phyloP scores from a whole-genome alignment of 2,329 filamentous ascomycete species.

The Achaetomium macrosporum region DNA sequence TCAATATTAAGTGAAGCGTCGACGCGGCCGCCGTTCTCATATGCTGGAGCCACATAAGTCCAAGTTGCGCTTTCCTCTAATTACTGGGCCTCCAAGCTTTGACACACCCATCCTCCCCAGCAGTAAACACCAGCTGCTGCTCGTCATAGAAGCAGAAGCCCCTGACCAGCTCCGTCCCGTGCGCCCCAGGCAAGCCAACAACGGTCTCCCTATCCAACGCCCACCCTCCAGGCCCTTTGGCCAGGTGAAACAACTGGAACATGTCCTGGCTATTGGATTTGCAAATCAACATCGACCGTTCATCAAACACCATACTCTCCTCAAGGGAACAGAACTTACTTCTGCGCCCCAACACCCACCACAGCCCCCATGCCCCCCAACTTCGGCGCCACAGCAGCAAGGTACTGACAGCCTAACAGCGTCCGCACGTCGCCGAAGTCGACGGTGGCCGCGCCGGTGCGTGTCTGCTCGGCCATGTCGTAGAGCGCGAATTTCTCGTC shows the following conservation, averaged over 20 bases:
- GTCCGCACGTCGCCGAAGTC: slow-evolving; percentile 65
- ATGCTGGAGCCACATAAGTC: no score
- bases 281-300: background rate
- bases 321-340: slow-evolving; percentile 43
- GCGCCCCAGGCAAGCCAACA: slow-evolving; percentile 56
- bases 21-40: no score
- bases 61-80: background rate
- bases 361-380: slow-evolving; percentile 52
- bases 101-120: slow-evolving; percentile 52
- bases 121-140: slow-evolving; percentile 52
- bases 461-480: slow-evolving; percentile 57
- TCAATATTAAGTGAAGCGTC: background rate
- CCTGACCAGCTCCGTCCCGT: slow-evolving; percentile 58
- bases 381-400: slow-evolving; percentile 60
- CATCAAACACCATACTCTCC: background rate
- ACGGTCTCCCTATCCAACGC: slow-evolving; percentile 47
- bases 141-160: slow-evolving; percentile 60
- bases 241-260: slow-evolving; percentile 57
- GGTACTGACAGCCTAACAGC: slow-evolving; percentile 65
- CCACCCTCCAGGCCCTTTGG: slow-evolving; percentile 47
- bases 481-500: slow-evolving; percentile 75
- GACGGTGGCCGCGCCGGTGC: slow-evolving; percentile 49
- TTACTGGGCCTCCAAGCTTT: slow-evolving; percentile 48
- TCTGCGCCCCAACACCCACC: slow-evolving; percentile 61
- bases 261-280: slow-evolving; percentile 41